These are phyloP conservation scores for Beauveria asiatica DNA, from an alignment of 2,329 filamentous ascomycete species.

Conservation along the genomic window DNA sequence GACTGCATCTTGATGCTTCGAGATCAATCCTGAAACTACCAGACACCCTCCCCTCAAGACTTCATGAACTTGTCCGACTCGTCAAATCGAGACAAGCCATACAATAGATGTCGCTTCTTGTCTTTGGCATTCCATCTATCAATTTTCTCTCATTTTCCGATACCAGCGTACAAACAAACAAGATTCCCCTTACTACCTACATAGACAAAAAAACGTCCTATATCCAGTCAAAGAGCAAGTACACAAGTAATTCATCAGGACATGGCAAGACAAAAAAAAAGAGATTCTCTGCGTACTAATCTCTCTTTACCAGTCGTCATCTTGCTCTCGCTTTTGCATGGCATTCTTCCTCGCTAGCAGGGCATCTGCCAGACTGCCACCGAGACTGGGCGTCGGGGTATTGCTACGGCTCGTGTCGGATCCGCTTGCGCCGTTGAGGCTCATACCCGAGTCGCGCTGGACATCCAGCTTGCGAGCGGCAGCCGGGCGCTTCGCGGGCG, in stretches of 20 bases:
- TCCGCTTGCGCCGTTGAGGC: constrained; percentile 48
- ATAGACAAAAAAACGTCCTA: background rate
- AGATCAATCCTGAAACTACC: too few relatives aligned
- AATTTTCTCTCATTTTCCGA: background rate
- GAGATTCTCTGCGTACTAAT: background rate
- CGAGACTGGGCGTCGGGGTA: constrained; percentile 63
- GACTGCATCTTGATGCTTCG: too few relatives aligned
- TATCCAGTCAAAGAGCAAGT: background rate
- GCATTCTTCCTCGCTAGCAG: constrained; percentile 66
- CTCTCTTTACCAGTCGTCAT: constrained; percentile 56
- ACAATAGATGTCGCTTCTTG: background rate
- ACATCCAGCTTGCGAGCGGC: constrained; percentile 60
- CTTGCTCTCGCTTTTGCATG: constrained; percentile 62
- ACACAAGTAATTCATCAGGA: constrained; percentile 1
- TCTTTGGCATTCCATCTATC: background rate
- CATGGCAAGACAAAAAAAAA: constrained; percentile 5
- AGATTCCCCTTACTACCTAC: background rate
- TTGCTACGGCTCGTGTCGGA: constrained; percentile 57
- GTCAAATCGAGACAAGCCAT: background rate
- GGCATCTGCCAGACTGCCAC: constrained; percentile 70
- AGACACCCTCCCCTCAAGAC: background rate
- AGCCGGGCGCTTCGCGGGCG: constrained; percentile 71
- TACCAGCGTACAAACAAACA: background rate
- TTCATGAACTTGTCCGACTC: background rate
- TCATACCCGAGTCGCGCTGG: constrained; percentile 64